These are phyloP conservation scores for Capniomyces stellatus DNA, from an alignment of 371 early-diverging fungal species.

Conservation along the genomic window DNA sequence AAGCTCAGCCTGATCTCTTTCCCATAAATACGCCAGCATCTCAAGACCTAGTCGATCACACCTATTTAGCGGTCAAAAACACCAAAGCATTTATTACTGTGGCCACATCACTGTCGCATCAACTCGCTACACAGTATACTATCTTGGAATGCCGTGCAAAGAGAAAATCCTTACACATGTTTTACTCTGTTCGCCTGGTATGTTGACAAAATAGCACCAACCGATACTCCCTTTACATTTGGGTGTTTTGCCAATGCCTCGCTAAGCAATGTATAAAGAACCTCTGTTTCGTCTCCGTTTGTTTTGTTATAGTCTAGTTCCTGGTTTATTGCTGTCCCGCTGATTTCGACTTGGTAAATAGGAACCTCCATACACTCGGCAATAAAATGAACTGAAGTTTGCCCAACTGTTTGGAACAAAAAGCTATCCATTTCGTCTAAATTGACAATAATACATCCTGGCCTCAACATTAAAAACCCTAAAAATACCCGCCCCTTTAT, in stretches of 20 bases:
- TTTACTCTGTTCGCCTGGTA: conserved; percentile 97
- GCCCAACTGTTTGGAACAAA: conserved; percentile 99
- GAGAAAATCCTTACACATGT: conserved; percentile 37
- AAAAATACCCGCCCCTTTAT: neutral
- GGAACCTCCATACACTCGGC: conserved; percentile 84
- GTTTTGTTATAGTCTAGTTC: conserved; percentile 37
- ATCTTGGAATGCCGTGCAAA: neutral
- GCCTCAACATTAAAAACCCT: too few species aligned
- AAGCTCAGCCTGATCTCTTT: conserved; percentile 69
- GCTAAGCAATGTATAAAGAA: conserved; percentile 59
- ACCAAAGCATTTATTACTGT: too few species aligned
- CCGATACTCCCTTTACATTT: conserved; percentile 76
- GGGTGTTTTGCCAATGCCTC: conserved; percentile 51
- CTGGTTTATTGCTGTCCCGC: conserved; percentile 50
- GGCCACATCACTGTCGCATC: too few species aligned
- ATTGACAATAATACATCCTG: conserved; percentile 12
- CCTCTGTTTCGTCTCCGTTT: conserved; percentile 92
- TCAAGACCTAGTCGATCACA: conserved; percentile 68
- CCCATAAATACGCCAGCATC: conserved; percentile 88
- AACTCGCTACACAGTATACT: too few species aligned
- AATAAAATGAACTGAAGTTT: conserved; percentile 69
- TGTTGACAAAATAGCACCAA: conserved; percentile 95
- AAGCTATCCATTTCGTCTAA: conserved; percentile 86
- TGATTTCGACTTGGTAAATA: conserved; percentile 61
- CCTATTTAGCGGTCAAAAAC: neutral